Percentiles rank a stretch among this genome's conserved stretches.
These are phyloP conservation scores for Stevia rebaudiana DNA, from an alignment of 140 eudicot species.

Conservation along the genomic window DNA sequence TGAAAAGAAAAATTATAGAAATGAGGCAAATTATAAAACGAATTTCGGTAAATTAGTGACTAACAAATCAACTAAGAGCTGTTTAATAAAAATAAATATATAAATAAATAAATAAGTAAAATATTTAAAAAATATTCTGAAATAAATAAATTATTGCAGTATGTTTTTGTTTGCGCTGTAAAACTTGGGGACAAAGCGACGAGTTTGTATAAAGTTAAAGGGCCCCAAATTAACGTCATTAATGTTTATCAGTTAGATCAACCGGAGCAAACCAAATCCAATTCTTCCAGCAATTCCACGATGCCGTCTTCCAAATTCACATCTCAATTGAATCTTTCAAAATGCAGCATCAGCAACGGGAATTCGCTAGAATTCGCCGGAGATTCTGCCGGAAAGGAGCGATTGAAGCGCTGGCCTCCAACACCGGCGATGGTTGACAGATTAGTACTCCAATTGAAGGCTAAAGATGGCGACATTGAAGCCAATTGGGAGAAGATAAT, in stretches of 20 bases:
- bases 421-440: slow-evolving; percentile 9
- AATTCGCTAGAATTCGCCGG: not conserved
- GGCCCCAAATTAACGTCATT: not conserved
- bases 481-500: slow-evolving; percentile 56
- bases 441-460: slow-evolving; percentile 12
- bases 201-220: not conserved
- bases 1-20: no score
- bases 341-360: slow-evolving; percentile 15
- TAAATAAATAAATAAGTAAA: no score
- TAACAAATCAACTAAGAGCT: no score
- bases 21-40: no score
- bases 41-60: no score
- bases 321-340: slow-evolving; percentile 9
- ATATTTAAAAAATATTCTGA: no score
- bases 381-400: not conserved
- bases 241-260: not conserved
- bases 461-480: slow-evolving; percentile 42
- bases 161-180: no score
- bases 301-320: slow-evolving; percentile 19
- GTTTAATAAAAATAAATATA: no score
- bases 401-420: slow-evolving; percentile 20
- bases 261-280: not conserved
- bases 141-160: no score
- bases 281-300: not conserved
- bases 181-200: not conserved